These are phyloP conservation scores for Nakazawaea ishiwadae DNA, from an alignment of 805 yeast genomes.

Conservation along the genomic window DNA sequence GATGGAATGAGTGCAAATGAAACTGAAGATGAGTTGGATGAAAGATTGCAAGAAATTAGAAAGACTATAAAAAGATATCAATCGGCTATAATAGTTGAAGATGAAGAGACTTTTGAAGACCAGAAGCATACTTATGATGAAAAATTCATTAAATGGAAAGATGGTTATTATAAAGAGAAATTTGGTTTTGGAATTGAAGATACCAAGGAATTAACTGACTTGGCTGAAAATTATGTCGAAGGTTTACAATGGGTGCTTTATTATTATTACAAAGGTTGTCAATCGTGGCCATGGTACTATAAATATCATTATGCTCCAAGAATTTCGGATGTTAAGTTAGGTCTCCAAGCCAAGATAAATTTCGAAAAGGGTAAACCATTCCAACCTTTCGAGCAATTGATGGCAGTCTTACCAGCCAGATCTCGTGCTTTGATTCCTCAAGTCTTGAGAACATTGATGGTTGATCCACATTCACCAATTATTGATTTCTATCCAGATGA, in stretches of 20 bases:
- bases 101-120: constrained; percentile 44
- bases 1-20: constrained; percentile 72
- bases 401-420: constrained; percentile 96
- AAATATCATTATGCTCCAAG: constrained; percentile 91
- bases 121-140: constrained; percentile 63
- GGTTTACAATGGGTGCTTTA: constrained; percentile 96
- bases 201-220: constrained; percentile 50
- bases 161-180: constrained; percentile 79
- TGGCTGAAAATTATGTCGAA: constrained; percentile 80
- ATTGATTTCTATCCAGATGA: constrained; percentile 86
- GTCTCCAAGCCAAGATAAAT: constrained; percentile 56
- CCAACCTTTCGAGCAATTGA: constrained; percentile 89
- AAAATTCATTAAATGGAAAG: constrained; percentile 80
- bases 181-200: constrained; percentile 63
- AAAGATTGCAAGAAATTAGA: constrained; percentile 46
- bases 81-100: constrained; percentile 57
- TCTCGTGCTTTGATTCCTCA: constrained; percentile 75
- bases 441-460: constrained; percentile 77
- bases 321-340: constrained; percentile 78
- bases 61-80: constrained; percentile 60
- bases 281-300: constrained; percentile 96
- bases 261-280: constrained; percentile 86
- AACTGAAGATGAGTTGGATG: constrained; percentile 58
- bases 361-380: constrained; percentile 78
- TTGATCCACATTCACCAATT: constrained; percentile 80